Conservation (phyloP, 1,139 yeast genomes). For the Yamadazyma buinensis region DNA sequence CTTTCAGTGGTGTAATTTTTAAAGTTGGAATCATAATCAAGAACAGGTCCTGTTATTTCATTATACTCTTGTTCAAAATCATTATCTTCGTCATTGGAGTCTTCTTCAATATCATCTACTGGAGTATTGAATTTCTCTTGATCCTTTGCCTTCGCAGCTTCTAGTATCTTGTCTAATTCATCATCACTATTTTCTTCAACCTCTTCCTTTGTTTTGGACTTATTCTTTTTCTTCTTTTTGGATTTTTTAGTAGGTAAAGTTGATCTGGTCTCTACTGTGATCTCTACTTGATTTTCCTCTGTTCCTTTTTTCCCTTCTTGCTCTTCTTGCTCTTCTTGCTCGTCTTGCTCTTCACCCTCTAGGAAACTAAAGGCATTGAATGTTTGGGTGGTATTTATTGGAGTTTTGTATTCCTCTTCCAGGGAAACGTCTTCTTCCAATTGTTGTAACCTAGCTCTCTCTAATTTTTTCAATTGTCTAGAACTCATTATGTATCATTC, state of each 20-base stretch:
- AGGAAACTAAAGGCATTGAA: constrained; percentile 56
- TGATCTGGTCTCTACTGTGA: not conserved
- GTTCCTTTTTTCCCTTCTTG: not conserved
- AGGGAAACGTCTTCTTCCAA: too few relatives aligned
- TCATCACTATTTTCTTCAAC: constrained; percentile 30
- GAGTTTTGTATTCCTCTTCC: too few relatives aligned
- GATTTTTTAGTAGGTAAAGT: constrained; percentile 12
- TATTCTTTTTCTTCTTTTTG: constrained; percentile 17
- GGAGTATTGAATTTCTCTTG: constrained; percentile 12
- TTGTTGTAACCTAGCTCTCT: constrained; percentile 16
- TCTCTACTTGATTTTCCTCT: not conserved
- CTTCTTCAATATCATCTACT: constrained; percentile 5
- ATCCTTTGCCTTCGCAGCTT: constrained; percentile 32
- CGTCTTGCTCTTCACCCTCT: constrained; percentile 26
- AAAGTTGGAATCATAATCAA: constrained; percentile 36
- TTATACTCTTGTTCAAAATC: constrained; percentile 32
- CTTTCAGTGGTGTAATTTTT: constrained; percentile 43
- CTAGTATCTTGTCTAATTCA: constrained; percentile 39
- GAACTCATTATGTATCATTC: constrained; percentile 49
- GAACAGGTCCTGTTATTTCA: constrained; percentile 32
- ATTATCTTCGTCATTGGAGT: constrained; percentile 16
- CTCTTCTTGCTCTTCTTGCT: constrained; percentile 10
- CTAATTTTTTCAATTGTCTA: constrained; percentile 56
- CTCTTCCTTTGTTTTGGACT: constrained; percentile 18
- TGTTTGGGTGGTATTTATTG: constrained; percentile 20